phyloP scores from a whole-genome alignment of 306 rosid species.

The Trichosanthes truncata region DNA sequence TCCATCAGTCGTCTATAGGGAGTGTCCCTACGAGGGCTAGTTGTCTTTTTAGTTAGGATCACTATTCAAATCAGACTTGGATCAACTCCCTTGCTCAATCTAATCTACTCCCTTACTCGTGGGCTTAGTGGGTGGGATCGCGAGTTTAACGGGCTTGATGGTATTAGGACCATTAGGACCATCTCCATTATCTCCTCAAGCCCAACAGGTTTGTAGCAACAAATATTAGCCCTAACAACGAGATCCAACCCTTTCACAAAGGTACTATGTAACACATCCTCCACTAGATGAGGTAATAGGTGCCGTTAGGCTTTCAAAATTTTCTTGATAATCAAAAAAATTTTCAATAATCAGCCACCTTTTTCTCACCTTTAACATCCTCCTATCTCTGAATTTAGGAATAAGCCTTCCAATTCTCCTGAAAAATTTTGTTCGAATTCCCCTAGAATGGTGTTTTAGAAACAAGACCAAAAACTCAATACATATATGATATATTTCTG shows the following conservation, averaged over 20 bases:
- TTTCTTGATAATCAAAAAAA: no score
- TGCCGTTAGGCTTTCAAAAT: neutral
- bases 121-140: no score
- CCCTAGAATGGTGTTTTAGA: neutral
- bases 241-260: neutral
- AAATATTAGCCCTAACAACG: neutral
- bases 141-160: no score
- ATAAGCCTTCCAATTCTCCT: neutral
- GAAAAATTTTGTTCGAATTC: neutral
- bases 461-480: neutral
- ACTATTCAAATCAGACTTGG: no score
- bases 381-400: neutral
- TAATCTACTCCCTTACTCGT: no score
- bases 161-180: no score
- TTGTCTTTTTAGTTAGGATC: no score
- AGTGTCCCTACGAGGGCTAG: no score
- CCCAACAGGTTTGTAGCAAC: neutral
- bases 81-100: no score
- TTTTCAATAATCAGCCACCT: neutral
- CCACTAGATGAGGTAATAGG: neutral
- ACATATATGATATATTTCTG: neutral
- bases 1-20: no score
- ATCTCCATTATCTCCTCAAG: no score
- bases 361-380: neutral
- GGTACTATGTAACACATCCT: neutral